Conservation (phyloP, 2,329 filamentous ascomycete genomes). For the Gaeumannomyces sp. region DNA sequence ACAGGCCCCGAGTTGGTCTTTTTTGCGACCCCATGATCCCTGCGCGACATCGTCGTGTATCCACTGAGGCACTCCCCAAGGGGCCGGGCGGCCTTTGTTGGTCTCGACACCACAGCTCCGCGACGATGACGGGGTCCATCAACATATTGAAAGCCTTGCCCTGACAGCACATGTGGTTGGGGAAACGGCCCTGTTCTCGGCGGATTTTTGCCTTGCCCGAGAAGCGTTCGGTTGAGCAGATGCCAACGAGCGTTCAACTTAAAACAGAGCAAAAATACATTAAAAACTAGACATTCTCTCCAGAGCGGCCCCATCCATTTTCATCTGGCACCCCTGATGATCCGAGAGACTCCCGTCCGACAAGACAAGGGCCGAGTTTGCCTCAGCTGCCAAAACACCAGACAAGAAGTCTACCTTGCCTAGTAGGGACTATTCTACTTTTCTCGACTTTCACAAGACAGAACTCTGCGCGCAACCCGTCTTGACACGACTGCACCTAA, state of each 20-base stretch:
- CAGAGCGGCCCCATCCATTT: too few relatives aligned
- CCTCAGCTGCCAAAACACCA: too few relatives aligned
- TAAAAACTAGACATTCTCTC: too few relatives aligned
- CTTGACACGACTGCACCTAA: not conserved
- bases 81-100: not conserved
- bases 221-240: too few relatives aligned
- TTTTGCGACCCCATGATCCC: not conserved
- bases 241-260: too few relatives aligned
- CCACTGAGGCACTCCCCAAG: not conserved
- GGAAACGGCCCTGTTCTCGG: not conserved
- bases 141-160: not conserved
- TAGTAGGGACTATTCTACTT: too few relatives aligned
- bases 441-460: too few relatives aligned
- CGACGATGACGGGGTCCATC: not conserved
- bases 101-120: conserved; percentile 2
- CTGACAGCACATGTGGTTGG: not conserved
- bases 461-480: too few relatives aligned
- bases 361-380: not conserved
- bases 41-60: not conserved
- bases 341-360: not conserved
- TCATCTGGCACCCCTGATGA: too few relatives aligned
- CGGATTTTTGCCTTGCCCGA: too few relatives aligned
- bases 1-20: not conserved
- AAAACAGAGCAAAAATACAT: too few relatives aligned
- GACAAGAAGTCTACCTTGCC: too few relatives aligned